Base-by-base conservation (phyloP, 805 yeast genomes). In the Clavispora vitiphila region DNA sequence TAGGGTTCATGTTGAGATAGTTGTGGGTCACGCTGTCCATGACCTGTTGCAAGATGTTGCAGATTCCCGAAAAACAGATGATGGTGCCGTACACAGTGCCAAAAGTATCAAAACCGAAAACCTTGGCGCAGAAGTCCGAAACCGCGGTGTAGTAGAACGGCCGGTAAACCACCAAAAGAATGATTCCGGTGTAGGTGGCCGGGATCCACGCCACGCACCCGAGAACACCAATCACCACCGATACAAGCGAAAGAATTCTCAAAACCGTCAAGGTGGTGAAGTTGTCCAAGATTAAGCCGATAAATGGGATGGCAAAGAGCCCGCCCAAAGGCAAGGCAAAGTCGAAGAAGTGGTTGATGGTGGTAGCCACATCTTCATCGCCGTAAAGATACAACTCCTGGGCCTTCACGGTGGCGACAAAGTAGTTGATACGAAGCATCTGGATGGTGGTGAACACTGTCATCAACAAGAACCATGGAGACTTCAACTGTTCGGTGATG, bases 121-220 rank as follows among this genome's bases (percentile, higher is more conserved):
- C 91, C 59, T 90, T 90, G 22, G 96, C 95, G 55, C 89, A 78
- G 60, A 82, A 88, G 62, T 91, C 97, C 1, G 96, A 85, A 6
- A 89, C 87, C 1, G 95, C 86, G 1, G 98, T 90, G 63, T 90
- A 91, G 57, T 86, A 89, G 57, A 90, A 86, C 9, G 98, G 96
- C 60, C 98, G 75, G 63, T 86, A 89, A 1, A 86, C 69, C 9
- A 88, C 97, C 50, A 90, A 67, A 23, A 85, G 49, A 2, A 80
- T 51, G 34, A 90, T 84, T 3, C 95, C 96, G 1, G 76, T 34
- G 53, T 84, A 72, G 32, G 90, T 89, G 2, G 77, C 71, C 12
- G 72, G 73, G 10, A 67, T 34, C 66, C 67, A 67, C 47, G 83
- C 69, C 26, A 85, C 51, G 23, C 87, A 62, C 0, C 96, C 96